These are phyloP conservation scores for Ogataea zsoltii DNA, from an alignment of 805 yeast genomes.

Conservation along the genomic window DNA sequence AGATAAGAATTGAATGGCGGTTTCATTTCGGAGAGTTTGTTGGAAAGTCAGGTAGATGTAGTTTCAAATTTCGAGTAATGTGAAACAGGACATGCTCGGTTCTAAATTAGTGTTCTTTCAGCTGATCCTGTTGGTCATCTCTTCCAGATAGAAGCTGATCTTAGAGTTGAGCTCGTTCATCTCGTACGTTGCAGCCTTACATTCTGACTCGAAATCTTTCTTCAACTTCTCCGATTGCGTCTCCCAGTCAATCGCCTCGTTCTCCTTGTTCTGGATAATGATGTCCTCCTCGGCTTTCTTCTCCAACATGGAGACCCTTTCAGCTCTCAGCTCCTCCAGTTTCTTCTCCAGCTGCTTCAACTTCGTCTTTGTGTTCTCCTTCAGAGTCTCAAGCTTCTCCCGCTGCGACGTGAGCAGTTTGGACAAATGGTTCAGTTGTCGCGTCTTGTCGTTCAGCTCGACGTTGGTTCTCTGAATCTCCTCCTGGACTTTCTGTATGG, in stretches of 20 bases:
- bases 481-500: slow-evolving; percentile 31
- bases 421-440: slow-evolving; percentile 32
- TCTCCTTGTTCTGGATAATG: slow-evolving; percentile 32
- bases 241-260: slow-evolving; percentile 26
- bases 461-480: slow-evolving; percentile 16
- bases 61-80: too few relatives aligned
- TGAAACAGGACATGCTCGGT: too few relatives aligned
- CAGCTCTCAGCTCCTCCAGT: slow-evolving; percentile 44
- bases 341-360: slow-evolving; percentile 42
- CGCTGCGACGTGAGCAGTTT: slow-evolving; percentile 41
- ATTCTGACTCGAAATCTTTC: slow-evolving; percentile 51
- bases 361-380: slow-evolving; percentile 40
- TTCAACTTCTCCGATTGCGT: slow-evolving; percentile 38
- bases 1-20: slow-evolving; percentile 9
- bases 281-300: slow-evolving; percentile 50
- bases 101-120: too few relatives aligned
- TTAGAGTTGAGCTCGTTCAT: slow-evolving; percentile 56
- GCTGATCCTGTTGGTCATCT: slow-evolving; percentile 41
- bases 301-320: slow-evolving; percentile 48
- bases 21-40: too few relatives aligned
- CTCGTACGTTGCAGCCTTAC: slow-evolving; percentile 53
- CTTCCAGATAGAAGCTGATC: slow-evolving; percentile 51
- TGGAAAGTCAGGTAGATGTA: too few relatives aligned
- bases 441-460: slow-evolving; percentile 24
- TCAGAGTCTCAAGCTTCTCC: slow-evolving; percentile 16